Evolutionary conservation across 2,329 filamentous ascomycete genomes (phyloP).

Genomic region (Pseudonectria foliicola): DNA sequence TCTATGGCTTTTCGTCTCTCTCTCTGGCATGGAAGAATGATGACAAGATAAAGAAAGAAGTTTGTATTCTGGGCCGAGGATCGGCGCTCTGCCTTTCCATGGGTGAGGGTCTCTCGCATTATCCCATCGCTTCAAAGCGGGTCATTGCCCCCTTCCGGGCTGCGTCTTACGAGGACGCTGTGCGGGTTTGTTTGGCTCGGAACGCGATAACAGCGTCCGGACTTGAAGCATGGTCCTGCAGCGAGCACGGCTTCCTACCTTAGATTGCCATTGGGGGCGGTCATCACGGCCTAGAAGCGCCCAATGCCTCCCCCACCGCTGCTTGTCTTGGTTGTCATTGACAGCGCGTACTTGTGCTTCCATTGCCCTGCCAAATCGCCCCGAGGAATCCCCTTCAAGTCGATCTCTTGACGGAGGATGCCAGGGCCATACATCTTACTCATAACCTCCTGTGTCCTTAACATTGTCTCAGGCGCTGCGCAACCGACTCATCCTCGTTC

Average conservation of each 20-base stretch:
- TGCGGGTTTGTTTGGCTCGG: conserved; percentile 21
- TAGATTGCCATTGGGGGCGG: conserved; percentile 13
- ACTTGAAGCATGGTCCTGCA: conserved; percentile 18
- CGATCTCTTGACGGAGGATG: conserved; percentile 15
- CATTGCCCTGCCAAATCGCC: conserved; percentile 9
- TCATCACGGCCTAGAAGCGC: not conserved
- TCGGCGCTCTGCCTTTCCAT: not conserved
- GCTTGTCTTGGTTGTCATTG: not conserved
- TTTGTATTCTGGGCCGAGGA: too few species aligned
- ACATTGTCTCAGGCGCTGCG: conserved; percentile 39
- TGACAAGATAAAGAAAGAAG: too few species aligned
- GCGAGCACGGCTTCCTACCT: conserved; percentile 25
- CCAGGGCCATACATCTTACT: conserved; percentile 25
- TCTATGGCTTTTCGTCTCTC: too few species aligned
- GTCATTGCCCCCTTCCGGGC: conserved; percentile 14
- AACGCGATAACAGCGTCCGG: conserved; percentile 17
- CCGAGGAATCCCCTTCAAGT: conserved; percentile 10
- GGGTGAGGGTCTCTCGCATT: conserved; percentile 9
- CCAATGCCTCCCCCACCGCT: not conserved
- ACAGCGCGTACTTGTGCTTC: conserved; percentile 4
- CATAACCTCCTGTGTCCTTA: conserved; percentile 30
- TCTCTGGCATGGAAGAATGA: too few species aligned
- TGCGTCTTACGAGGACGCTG: conserved; percentile 9
- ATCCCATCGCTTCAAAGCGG: conserved; percentile 13
- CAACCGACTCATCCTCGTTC: conserved; percentile 27